Evolutionary conservation across 345 rosid genomes (phyloP).

Genomic region (Atalantia buxifolia): DNA sequence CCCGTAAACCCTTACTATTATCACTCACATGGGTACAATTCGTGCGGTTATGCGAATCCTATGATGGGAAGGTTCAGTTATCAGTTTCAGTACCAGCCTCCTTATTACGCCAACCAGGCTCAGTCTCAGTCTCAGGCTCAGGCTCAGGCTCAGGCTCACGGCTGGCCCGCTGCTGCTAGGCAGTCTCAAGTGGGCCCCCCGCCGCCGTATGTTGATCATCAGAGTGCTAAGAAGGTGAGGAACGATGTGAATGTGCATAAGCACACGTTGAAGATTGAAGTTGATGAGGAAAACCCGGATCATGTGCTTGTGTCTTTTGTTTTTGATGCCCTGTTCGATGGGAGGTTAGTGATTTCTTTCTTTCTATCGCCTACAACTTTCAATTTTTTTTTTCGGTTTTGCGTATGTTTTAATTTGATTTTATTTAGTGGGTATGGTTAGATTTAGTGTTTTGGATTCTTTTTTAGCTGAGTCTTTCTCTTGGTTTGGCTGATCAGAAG

Average conservation of each 20-base stretch:
- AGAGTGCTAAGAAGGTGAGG: slow-evolving; percentile 82
- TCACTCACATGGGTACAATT: slow-evolving; percentile 30
- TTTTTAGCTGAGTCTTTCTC: neutral
- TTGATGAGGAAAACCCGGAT: slow-evolving; percentile 69
- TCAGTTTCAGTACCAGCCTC: slow-evolving; percentile 36
- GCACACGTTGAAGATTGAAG: slow-evolving; percentile 61
- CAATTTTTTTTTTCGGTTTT: neutral
- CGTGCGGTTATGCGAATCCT: slow-evolving; percentile 32
- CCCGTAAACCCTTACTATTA: slow-evolving; percentile 32
- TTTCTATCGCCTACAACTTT: neutral
- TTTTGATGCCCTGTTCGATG: slow-evolving; percentile 83
- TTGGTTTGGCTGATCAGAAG: neutral
- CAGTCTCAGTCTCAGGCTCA: slow-evolving; percentile 32
- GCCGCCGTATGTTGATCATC: slow-evolving; percentile 77
- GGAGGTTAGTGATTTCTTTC: slow-evolving; percentile 47
- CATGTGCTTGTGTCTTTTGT: slow-evolving; percentile 75
- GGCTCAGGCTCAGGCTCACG: slow-evolving; percentile 34
- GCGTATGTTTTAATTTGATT: neutral
- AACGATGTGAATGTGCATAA: slow-evolving; percentile 90
- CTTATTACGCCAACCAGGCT: slow-evolving; percentile 47
- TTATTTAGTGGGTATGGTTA: slow-evolving; percentile 1
- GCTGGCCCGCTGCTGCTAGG: slow-evolving; percentile 42
- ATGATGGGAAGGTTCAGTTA: slow-evolving; percentile 42
- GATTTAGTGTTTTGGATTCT: slow-evolving; percentile 1
- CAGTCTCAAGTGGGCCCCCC: slow-evolving; percentile 35